A percentile compares a stretch with the other conserved stretches of the same genome.
Evolutionary conservation across 257 asterid species (phyloP).

Genomic region (Solanum paucissectum): DNA sequence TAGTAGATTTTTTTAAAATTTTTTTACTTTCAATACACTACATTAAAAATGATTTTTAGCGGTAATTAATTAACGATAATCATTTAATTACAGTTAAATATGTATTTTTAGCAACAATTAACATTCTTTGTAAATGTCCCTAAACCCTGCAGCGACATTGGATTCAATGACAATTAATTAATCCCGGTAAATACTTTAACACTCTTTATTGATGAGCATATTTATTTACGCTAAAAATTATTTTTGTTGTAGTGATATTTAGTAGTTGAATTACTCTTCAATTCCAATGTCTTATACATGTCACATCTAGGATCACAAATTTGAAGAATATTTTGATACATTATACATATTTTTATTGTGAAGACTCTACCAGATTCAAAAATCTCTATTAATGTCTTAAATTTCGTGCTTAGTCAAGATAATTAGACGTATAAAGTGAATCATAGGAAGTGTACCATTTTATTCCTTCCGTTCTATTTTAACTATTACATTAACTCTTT

Average conservation of each 20-base stretch:
- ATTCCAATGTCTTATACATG: background rate
- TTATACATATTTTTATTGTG: too few species aligned
- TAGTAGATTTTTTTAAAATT: background rate
- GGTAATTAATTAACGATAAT: too few species aligned
- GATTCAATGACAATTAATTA: too few species aligned
- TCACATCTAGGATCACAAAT: background rate
- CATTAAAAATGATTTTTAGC: too few species aligned
- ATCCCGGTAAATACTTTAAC: too few species aligned
- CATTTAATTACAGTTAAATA: too few species aligned
- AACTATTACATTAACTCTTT: background rate
- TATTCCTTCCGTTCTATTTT: background rate
- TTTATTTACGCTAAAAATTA: too few species aligned
- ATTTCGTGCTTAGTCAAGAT: background rate
- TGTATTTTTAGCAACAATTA: too few species aligned
- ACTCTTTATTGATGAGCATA: too few species aligned
- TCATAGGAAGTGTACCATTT: background rate
- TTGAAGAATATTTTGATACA: background rate
- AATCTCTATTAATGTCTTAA: background rate
- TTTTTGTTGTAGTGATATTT: background rate
- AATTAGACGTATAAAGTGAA: background rate
- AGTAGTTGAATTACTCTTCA: background rate
- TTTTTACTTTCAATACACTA: too few species aligned
- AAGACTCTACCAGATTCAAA: background rate
- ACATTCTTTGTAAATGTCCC: too few species aligned
- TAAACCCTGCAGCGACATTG: fast-evolving